These are phyloP conservation scores for Pterocarpus macrocarpus DNA, from an alignment of 306 rosid genomes.

Conservation along the genomic window DNA sequence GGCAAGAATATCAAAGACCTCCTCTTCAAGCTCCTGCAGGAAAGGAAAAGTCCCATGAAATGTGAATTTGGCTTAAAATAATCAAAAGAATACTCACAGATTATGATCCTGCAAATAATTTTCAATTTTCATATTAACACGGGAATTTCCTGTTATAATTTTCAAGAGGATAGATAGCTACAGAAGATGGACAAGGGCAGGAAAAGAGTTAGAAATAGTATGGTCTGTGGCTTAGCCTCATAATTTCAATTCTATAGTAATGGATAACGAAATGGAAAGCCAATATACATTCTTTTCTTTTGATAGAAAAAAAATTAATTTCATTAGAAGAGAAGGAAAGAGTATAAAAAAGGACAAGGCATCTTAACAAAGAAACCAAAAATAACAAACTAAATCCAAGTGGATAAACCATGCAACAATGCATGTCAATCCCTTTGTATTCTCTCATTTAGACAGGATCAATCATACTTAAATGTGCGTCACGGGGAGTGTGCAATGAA, in stretches of 20 bases:
- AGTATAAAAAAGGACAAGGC: neutral
- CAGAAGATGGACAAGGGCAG: slow-evolving; percentile 37
- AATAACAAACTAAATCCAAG: neutral
- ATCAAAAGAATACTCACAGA: neutral
- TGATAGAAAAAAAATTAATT: too few relatives aligned
- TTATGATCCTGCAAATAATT: slow-evolving; percentile 4
- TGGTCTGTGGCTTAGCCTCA: neutral
- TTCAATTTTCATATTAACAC: slow-evolving; percentile 37
- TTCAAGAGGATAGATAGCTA: slow-evolving; percentile 27
- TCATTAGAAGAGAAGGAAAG: too few relatives aligned
- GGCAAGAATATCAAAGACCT: slow-evolving; percentile 94
- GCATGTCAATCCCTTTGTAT: neutral
- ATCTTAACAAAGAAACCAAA: neutral
- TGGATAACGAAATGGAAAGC: neutral
- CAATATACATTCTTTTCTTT: neutral
- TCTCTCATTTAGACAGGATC: neutral
- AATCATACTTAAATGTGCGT: neutral
- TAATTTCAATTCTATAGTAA: neutral
- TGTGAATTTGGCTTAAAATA: slow-evolving; percentile 30
- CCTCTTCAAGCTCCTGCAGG: slow-evolving; percentile 89
- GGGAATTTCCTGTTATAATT: slow-evolving; percentile 6
- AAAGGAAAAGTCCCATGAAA: slow-evolving; percentile 45
- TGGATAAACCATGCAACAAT: neutral
- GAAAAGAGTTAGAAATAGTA: slow-evolving; percentile 9
- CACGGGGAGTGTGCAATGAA: neutral